Conservation (phyloP, 345 rosid species). For the Cardamine resedifolia region DNA sequence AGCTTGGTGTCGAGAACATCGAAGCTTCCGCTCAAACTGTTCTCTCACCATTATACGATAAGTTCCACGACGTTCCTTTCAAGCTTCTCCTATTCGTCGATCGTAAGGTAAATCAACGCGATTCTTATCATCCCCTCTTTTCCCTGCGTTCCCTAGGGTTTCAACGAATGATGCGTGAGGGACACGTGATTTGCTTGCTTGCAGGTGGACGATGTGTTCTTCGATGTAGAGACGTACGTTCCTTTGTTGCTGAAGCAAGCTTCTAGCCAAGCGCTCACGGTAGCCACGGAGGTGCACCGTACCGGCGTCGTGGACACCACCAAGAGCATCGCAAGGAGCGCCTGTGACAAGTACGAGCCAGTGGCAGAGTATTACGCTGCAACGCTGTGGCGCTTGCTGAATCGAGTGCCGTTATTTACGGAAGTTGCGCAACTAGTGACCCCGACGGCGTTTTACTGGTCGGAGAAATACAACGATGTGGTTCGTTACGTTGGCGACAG, state of each 20-base stretch:
- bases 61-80: slow-evolving; percentile 56
- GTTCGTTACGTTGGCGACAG: slow-evolving; percentile 46
- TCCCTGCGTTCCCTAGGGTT: neutral
- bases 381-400: slow-evolving; percentile 54
- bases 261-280: slow-evolving; percentile 51
- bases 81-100: slow-evolving; percentile 66
- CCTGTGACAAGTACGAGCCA: slow-evolving; percentile 55
- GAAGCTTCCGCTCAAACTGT: slow-evolving; percentile 62
- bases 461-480: slow-evolving; percentile 60
- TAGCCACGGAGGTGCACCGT: slow-evolving; percentile 62
- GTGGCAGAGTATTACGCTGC: slow-evolving; percentile 55
- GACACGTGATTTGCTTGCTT: slow-evolving; percentile 18
- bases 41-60: slow-evolving; percentile 59
- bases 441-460: slow-evolving; percentile 67
- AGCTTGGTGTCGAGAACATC: slow-evolving; percentile 61
- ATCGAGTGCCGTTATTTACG: slow-evolving; percentile 54
- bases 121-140: neutral
- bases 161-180: neutral
- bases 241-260: slow-evolving; percentile 66
- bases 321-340: slow-evolving; percentile 39
- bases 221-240: slow-evolving; percentile 50
- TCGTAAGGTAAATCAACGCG: slow-evolving; percentile 49
- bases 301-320: slow-evolving; percentile 54
- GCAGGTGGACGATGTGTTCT: slow-evolving; percentile 59
- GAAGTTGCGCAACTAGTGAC: slow-evolving; percentile 52